phyloP scores from a whole-genome alignment of 306 rosid genomes.

The Rosa persica region DNA sequence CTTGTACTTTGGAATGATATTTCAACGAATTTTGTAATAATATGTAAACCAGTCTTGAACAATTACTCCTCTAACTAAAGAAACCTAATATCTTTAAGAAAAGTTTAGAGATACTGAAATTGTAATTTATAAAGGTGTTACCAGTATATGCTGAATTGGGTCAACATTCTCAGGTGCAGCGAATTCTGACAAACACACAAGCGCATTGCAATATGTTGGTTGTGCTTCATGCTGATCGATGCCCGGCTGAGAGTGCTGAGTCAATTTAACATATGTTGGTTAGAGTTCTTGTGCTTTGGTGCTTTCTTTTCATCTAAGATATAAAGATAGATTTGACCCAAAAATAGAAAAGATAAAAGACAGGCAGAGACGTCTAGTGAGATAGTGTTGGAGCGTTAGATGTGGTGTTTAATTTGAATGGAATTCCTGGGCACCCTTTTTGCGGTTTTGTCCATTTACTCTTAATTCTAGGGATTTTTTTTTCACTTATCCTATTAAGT shows the following conservation, averaged over 20 bases:
- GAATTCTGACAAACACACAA: not conserved
- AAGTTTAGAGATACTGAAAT: not conserved
- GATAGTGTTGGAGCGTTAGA: not conserved
- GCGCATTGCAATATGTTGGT: not conserved
- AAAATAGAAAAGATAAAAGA: not conserved
- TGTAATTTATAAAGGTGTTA: not conserved
- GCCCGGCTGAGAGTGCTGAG: not conserved
- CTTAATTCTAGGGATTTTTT: no score
- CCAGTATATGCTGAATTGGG: not conserved
- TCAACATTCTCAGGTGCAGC: not conserved
- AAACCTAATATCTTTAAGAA: not conserved
- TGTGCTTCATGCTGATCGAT: not conserved
- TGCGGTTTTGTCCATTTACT: no score
- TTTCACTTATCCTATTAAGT: no score
- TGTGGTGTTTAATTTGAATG: no score
- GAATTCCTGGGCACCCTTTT: no score
- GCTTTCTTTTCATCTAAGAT: not conserved
- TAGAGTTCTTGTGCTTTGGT: not conserved
- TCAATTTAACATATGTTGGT: not conserved
- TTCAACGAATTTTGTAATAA: not conserved
- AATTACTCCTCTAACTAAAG: not conserved
- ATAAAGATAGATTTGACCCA: not conserved
- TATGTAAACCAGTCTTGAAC: slow-evolving; percentile 5
- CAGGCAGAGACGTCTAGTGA: not conserved
- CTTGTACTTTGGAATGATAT: not conserved